Conservation (phyloP, 2,329 filamentous ascomycete genomes). For the Rhynchosporium secalis region DNA sequence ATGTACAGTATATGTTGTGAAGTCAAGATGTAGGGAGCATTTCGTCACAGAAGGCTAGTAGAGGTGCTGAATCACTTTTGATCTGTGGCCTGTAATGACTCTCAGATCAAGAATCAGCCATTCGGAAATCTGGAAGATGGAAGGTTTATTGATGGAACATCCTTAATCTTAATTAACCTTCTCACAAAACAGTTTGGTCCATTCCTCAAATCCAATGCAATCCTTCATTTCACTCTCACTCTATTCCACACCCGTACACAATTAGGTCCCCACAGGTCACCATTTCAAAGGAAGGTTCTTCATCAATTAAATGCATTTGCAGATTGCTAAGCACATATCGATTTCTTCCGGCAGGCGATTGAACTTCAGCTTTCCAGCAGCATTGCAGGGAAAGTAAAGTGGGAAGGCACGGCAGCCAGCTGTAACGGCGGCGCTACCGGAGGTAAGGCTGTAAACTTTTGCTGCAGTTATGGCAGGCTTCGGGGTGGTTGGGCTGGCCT, state of each 20-base stretch:
- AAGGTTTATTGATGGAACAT: no score
- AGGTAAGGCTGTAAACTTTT: not conserved
- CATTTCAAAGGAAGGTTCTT: not conserved
- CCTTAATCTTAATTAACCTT: no score
- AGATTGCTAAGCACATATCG: conserved; percentile 1
- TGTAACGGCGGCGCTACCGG: not conserved
- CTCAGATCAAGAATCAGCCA: no score
- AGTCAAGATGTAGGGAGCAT: no score
- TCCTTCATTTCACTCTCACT: no score
- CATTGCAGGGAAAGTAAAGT: conserved; percentile 4
- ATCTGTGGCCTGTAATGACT: not conserved
- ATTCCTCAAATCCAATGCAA: no score
- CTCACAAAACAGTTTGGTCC: no score
- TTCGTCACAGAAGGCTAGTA: not conserved
- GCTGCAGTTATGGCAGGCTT: not conserved
- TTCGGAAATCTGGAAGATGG: no score
- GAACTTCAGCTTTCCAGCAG: conserved; percentile 3
- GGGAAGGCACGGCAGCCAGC: not conserved
- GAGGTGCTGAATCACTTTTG: not conserved
- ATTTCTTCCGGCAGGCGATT: not conserved
- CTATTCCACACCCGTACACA: no score
- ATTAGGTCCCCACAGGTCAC: no score
- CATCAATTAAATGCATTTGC: not conserved
- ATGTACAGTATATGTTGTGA: conserved; percentile 5
- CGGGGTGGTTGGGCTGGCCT: not conserved